Evolutionary conservation across 2,329 filamentous ascomycete species (phyloP).

Genomic region (Hirsutella thompsonii): DNA sequence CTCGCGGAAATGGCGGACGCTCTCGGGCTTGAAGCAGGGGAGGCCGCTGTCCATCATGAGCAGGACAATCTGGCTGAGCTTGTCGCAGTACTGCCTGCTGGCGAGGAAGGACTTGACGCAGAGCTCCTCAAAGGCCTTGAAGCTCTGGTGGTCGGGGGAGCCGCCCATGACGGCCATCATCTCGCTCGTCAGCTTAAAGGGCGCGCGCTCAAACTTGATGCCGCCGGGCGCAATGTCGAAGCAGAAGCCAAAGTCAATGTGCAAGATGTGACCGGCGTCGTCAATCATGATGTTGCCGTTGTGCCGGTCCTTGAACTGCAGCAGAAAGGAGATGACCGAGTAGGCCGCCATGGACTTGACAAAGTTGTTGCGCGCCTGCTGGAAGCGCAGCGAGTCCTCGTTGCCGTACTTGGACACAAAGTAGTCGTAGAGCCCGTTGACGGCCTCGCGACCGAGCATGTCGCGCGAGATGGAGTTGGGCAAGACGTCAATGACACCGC

Average conservation of each 20-base stretch:
- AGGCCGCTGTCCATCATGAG: constrained; percentile 94
- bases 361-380: constrained; percentile 91
- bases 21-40: constrained; percentile 96
- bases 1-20: constrained; percentile 81
- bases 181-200: constrained; percentile 94
- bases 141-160: constrained; percentile 69
- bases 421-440: constrained; percentile 97
- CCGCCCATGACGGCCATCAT: constrained; percentile 99
- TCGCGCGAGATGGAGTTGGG: constrained; percentile 97
- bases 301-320: constrained; percentile 98
- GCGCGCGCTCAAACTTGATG: constrained; percentile 92
- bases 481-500: constrained; percentile 94
- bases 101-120: constrained; percentile 93
- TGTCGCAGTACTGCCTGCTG: constrained; percentile 71
- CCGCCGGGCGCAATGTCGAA: constrained; percentile 97
- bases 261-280: constrained; percentile 89
- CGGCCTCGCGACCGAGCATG: constrained; percentile 95
- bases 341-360: constrained; percentile 99
- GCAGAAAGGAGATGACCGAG: constrained; percentile 86
- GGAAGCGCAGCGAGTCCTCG: constrained; percentile 88
- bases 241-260: constrained; percentile 99
- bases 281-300: constrained; percentile 99
- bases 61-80: constrained; percentile 77
- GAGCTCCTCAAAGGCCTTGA: constrained; percentile 92
- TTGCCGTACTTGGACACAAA: constrained; percentile 96